phyloP scores from a whole-genome alignment of 2,329 filamentous ascomycete genomes.

The Cryphonectria carpinicola region DNA sequence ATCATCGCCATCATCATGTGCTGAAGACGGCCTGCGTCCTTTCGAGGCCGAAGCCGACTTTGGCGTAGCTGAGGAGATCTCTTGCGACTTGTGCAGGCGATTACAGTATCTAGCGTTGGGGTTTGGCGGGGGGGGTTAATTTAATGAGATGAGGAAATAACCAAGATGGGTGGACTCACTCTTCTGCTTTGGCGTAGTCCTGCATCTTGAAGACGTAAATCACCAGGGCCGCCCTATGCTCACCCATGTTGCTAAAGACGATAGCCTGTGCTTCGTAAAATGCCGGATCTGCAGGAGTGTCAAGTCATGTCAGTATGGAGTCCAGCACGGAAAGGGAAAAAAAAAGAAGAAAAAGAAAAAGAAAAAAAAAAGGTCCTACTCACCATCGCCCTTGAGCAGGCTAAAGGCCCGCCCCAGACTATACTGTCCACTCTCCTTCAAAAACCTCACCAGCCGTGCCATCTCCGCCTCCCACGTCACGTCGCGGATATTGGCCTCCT shows the following conservation, averaged over 20 bases:
- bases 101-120: constrained; percentile 75
- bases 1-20: constrained; percentile 49
- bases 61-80: constrained; percentile 40
- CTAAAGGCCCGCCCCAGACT: constrained; percentile 77
- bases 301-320: constrained; percentile 23
- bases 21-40: constrained; percentile 39
- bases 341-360: too few species aligned
- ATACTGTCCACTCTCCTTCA: constrained; percentile 79
- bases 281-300: constrained; percentile 63
- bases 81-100: constrained; percentile 70
- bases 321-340: background rate
- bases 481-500: constrained; percentile 42
- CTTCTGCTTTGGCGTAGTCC: constrained; percentile 88
- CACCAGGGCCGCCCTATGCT: constrained; percentile 92
- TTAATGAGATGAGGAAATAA: too few species aligned
- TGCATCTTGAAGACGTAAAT: constrained; percentile 96
- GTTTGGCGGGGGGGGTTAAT: too few species aligned
- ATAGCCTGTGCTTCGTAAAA: constrained; percentile 92
- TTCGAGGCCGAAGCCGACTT: constrained; percentile 36
- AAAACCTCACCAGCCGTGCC: constrained; percentile 71
- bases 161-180: constrained; percentile 59
- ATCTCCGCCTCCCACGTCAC: constrained; percentile 62
- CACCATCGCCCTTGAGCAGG: constrained; percentile 79
- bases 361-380: constrained; percentile 32
- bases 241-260: constrained; percentile 90